A percentile compares a stretch with the other conserved stretches of the same genome.
Evolutionary conservation across 192 early-diverging fungal genomes (phyloP).

Genomic region (Coemansia sp.): DNA sequence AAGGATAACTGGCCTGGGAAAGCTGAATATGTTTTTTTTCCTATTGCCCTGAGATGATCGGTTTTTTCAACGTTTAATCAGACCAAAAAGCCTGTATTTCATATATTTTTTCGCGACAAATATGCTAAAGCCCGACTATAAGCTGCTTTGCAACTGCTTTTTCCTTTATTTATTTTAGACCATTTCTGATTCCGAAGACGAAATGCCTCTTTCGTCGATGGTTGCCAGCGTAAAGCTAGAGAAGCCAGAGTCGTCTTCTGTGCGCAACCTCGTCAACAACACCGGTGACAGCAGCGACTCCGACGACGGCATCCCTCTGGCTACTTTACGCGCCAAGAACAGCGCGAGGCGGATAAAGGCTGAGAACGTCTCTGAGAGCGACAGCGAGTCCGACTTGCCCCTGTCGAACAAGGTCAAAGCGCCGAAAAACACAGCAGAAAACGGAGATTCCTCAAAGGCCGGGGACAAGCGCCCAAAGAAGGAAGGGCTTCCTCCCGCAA

Average conservation of each 20-base stretch:
- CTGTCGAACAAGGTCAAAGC: slow-evolving; percentile 40
- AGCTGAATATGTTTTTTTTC: not conserved
- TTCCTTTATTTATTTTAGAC: slow-evolving; percentile 23
- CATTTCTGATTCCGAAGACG: slow-evolving; percentile 52
- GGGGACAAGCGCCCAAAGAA: slow-evolving; percentile 11
- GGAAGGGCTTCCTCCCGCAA: not conserved
- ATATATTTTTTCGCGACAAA: not conserved
- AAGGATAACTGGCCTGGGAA: not conserved
- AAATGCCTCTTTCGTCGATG: slow-evolving; percentile 35
- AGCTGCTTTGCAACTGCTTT: slow-evolving; percentile 10
- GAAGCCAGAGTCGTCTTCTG: not conserved
- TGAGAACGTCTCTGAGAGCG: not conserved
- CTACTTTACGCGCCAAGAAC: slow-evolving; percentile 14
- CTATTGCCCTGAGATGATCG: not conserved
- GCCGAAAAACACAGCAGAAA: not conserved
- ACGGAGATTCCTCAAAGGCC: slow-evolving; percentile 1
- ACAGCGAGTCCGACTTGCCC: slow-evolving; percentile 51
- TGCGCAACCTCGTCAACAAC: not conserved
- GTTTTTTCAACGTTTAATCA: not conserved
- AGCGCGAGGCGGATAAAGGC: not conserved
- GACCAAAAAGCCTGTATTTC: not conserved
- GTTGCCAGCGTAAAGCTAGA: slow-evolving; percentile 15
- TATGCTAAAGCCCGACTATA: not conserved
- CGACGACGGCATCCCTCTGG: slow-evolving; percentile 43
- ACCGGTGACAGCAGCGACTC: slow-evolving; percentile 22